Evolutionary conservation across 2,329 filamentous ascomycete genomes (phyloP).

Genomic region (Amphichorda felina): DNA sequence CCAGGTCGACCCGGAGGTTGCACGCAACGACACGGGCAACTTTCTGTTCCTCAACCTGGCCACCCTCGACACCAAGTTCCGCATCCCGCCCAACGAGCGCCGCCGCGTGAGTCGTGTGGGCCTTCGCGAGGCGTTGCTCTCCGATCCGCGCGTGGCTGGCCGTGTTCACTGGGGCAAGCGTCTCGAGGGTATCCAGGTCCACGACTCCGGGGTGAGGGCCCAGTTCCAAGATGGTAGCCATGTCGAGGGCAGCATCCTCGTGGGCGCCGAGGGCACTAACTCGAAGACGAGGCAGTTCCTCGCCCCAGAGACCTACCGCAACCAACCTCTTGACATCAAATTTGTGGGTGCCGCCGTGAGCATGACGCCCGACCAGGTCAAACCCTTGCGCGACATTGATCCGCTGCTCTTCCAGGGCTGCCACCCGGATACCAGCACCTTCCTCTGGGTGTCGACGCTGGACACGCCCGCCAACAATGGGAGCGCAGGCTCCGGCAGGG

Average conservation of each 20-base stretch:
- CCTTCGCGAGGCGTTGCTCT: conserved; percentile 9
- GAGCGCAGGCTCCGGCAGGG: conserved; percentile 15
- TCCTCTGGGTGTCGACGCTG: conserved; percentile 36
- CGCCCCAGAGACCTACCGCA: conserved; percentile 15
- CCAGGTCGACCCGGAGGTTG: conserved; percentile 17
- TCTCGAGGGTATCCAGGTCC: conserved; percentile 11
- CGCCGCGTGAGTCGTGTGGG: conserved; percentile 14
- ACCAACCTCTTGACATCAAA: conserved; percentile 21
- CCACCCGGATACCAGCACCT: conserved; percentile 36
- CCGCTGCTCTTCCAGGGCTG: conserved; percentile 42
- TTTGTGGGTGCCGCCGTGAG: conserved; percentile 23
- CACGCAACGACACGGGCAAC: conserved; percentile 17
- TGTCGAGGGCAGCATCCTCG: conserved; percentile 18
- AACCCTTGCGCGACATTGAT: conserved; percentile 32
- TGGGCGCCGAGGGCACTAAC: conserved; percentile 27
- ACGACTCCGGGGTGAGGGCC: conserved; percentile 2
- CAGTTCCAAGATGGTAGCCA: conserved; percentile 7
- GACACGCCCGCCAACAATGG: conserved; percentile 25
- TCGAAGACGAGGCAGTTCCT: conserved; percentile 23
- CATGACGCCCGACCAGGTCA: conserved; percentile 23
- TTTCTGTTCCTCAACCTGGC: conserved; percentile 20
- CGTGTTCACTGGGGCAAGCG: conserved; percentile 11
- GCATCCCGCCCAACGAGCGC: conserved; percentile 17
- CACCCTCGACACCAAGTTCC: conserved; percentile 16
- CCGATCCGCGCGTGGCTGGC: conserved; percentile 6